These are phyloP conservation scores for Bipolaris victoriae DNA, from an alignment of 2,329 filamentous ascomycete species.

Conservation along the genomic window DNA sequence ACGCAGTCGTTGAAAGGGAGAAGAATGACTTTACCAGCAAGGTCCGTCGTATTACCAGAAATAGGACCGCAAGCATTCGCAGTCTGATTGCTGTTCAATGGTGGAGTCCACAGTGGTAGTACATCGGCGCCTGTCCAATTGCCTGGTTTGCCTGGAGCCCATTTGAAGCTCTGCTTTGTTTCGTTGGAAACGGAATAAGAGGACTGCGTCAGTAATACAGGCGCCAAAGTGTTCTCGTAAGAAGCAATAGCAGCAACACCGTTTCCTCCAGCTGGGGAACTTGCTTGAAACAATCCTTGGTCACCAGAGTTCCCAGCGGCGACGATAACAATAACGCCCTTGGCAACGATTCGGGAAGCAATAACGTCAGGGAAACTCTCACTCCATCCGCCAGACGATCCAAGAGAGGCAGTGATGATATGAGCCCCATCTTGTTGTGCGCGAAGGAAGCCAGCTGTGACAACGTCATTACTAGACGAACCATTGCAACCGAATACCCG, in stretches of 20 bases:
- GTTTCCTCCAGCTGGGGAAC: neutral
- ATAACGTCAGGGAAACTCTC: neutral
- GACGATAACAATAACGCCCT: neutral
- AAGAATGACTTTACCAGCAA: neutral
- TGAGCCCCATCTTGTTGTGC: neutral
- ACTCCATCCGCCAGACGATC: neutral
- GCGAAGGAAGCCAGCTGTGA: neutral
- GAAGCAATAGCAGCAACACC: neutral
- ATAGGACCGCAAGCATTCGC: neutral
- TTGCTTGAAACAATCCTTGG: neutral
- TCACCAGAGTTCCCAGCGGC: neutral
- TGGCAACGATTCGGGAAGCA: neutral
- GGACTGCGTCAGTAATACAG: too few species aligned
- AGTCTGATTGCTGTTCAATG: too few species aligned
- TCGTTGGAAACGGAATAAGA: too few species aligned
- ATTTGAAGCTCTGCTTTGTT: neutral
- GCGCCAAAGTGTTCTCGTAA: neutral
- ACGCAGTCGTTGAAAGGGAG: neutral
- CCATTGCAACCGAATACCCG: neutral
- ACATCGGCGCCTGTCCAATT: neutral
- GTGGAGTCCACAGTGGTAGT: too few species aligned
- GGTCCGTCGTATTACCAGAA: neutral
- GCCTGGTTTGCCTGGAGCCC: neutral
- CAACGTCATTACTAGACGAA: neutral
- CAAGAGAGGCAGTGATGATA: slow-evolving; percentile 1